phyloP scores from a whole-genome alignment of 352 stramenopile species.

The Albugo candida region DNA sequence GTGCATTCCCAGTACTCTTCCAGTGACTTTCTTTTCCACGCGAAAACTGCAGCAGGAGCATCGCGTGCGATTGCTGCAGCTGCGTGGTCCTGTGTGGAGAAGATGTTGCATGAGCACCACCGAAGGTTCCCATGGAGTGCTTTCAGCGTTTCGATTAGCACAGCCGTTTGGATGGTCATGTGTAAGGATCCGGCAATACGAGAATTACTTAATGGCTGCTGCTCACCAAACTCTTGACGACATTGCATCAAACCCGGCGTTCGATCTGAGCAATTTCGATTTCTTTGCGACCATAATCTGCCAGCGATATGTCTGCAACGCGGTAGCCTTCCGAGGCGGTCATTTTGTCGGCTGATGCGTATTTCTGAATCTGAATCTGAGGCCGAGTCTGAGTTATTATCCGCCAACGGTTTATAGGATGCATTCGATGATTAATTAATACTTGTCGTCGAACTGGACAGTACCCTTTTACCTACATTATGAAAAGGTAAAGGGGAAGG shows the following conservation, averaged over 20 bases:
- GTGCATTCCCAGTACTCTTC: slow-evolving; percentile 99
- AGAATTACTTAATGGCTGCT: slow-evolving; percentile 78
- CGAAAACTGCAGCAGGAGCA: slow-evolving; percentile 90
- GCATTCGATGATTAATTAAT: too few species aligned
- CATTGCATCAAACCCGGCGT: slow-evolving; percentile 98
- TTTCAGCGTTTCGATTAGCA: slow-evolving; percentile 98
- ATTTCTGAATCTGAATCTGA: too few species aligned
- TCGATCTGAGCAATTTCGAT: slow-evolving; percentile 97
- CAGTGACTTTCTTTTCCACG: slow-evolving; percentile 97
- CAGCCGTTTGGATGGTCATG: slow-evolving; percentile 99
- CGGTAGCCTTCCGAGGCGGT: slow-evolving; percentile 29
- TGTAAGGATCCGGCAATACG: slow-evolving; percentile 93
- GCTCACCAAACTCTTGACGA: slow-evolving; percentile 79
- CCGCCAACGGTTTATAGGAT: too few species aligned
- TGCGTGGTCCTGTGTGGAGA: slow-evolving; percentile 97
- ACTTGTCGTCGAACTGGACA: too few species aligned
- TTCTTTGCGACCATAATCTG: slow-evolving; percentile 97
- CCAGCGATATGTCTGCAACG: slow-evolving; percentile 94
- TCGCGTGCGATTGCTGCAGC: slow-evolving; percentile 93
- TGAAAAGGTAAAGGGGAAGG: too few species aligned
- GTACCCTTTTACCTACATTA: too few species aligned
- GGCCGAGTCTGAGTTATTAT: too few species aligned
- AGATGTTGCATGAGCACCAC: slow-evolving; percentile 99
- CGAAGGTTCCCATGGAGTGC: slow-evolving; percentile 90
- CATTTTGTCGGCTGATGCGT: too few species aligned